Evolutionary conservation across 345 rosid species (phyloP).

Genomic region (Odontarrhena argentea): DNA sequence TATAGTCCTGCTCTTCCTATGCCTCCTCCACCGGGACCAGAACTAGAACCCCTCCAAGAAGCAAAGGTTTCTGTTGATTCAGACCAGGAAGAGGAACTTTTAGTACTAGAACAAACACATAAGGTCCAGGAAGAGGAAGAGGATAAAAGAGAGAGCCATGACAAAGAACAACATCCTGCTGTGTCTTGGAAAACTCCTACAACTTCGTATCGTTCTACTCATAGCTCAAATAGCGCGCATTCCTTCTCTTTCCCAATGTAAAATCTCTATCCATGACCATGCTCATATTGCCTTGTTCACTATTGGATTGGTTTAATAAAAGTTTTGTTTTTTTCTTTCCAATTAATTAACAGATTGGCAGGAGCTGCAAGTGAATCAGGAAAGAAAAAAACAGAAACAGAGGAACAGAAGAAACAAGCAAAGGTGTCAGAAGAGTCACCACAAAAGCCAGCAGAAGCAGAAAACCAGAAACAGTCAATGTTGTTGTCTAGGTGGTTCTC

Average conservation of each 20-base stretch:
- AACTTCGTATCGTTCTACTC: conserved; percentile 45
- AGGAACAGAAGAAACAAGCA: conserved; percentile 36
- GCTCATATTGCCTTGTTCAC: conserved; percentile 18
- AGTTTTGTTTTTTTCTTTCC: not conserved
- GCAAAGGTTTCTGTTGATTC: conserved; percentile 17
- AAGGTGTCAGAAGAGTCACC: conserved; percentile 7
- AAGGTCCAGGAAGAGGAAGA: conserved; percentile 15
- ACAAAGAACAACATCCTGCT: conserved; percentile 34
- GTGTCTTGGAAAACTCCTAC: conserved; percentile 44
- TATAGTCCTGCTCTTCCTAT: conserved; percentile 45
- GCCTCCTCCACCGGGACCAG: conserved; percentile 36
- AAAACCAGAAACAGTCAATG: conserved; percentile 23
- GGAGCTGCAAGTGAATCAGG: conserved; percentile 31
- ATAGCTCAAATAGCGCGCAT: conserved; percentile 44
- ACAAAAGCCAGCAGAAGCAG: conserved; percentile 24
- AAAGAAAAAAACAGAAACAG: conserved; percentile 20
- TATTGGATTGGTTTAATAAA: conserved; percentile 9
- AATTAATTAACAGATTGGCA: conserved; percentile 42
- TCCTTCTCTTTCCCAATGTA: conserved; percentile 69
- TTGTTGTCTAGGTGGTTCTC: conserved; percentile 33
- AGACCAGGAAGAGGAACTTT: conserved; percentile 5
- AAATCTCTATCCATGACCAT: conserved; percentile 12
- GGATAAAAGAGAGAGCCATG: conserved; percentile 19
- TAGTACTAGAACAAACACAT: conserved; percentile 21
- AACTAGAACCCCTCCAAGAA: conserved; percentile 2